Percentiles rank a stretch among this genome's conserved stretches.
These are phyloP conservation scores for Fusarium pseudocircinatum DNA, from an alignment of 2,329 filamentous ascomycete species.

Conservation along the genomic window DNA sequence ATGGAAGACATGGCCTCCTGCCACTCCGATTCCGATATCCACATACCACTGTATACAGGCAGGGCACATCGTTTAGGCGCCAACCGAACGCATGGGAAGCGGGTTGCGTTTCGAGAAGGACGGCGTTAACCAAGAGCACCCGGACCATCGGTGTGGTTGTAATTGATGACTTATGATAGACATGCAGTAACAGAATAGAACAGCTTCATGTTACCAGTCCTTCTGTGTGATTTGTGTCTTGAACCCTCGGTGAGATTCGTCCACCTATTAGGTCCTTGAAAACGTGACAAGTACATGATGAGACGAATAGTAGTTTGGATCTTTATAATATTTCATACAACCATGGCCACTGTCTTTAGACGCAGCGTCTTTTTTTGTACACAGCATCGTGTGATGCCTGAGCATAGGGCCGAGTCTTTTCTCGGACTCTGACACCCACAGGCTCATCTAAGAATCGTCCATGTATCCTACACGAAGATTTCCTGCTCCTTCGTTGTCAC, in stretches of 20 bases:
- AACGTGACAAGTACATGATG: background rate
- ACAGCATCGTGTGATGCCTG: constrained; percentile 39
- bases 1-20: constrained; percentile 23
- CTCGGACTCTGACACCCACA: background rate
- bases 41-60: constrained; percentile 23
- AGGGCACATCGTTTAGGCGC: constrained; percentile 31
- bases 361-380: constrained; percentile 41
- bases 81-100: constrained; percentile 31
- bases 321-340: constrained; percentile 42
- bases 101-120: constrained; percentile 37
- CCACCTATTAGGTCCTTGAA: background rate
- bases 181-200: constrained; percentile 33
- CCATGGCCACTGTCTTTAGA: constrained; percentile 31
- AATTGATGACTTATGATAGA: constrained; percentile 44
- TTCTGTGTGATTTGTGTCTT: background rate
- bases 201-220: constrained; percentile 3
- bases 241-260: background rate
- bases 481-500: background rate
- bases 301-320: constrained; percentile 25
- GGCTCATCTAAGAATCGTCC: background rate
- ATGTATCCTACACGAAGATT: constrained; percentile 31
- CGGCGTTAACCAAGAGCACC: constrained; percentile 36
- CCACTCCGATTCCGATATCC: constrained; percentile 3
- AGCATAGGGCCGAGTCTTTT: constrained; percentile 6
- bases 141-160: constrained; percentile 28